Percentiles rank a stretch among this genome's conserved stretches.
These are phyloP conservation scores for Coemansia sp. DNA, from an alignment of 192 early-diverging fungal genomes.

Conservation along the genomic window DNA sequence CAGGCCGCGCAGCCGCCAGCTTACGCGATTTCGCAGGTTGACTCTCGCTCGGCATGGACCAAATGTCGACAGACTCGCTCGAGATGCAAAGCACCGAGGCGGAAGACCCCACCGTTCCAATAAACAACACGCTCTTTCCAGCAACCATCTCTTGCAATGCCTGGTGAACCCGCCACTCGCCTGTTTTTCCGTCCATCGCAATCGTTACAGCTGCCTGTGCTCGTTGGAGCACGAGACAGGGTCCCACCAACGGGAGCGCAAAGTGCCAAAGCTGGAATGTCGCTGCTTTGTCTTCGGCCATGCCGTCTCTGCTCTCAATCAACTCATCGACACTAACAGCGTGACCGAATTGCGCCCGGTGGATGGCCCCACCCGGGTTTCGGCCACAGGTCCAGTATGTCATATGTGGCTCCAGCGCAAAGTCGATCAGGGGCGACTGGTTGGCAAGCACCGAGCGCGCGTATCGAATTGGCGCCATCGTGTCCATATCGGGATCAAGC, in stretches of 20 bases:
- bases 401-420: slow-evolving; percentile 2
- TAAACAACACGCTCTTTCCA: slow-evolving; percentile 11
- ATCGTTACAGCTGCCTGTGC: neutral
- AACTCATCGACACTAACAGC: neutral
- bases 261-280: slow-evolving; percentile 23
- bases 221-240: neutral
- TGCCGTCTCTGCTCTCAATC: neutral
- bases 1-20: neutral
- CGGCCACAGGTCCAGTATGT: slow-evolving; percentile 24
- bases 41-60: neutral
- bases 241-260: neutral
- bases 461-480: neutral
- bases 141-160: slow-evolving; percentile 4
- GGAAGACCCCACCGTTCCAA: neutral
- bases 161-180: slow-evolving; percentile 18
- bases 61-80: slow-evolving; percentile 7
- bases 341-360: slow-evolving; percentile 29
- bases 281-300: neutral
- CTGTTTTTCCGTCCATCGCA: slow-evolving; percentile 3
- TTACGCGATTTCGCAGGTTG: neutral
- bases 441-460: slow-evolving; percentile 13
- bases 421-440: slow-evolving; percentile 32
- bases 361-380: slow-evolving; percentile 7
- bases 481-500: neutral
- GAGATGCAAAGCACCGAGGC: slow-evolving; percentile 19